phyloP scores from a whole-genome alignment of 2,329 filamentous ascomycete species.

The Aplosporella prunicola region DNA sequence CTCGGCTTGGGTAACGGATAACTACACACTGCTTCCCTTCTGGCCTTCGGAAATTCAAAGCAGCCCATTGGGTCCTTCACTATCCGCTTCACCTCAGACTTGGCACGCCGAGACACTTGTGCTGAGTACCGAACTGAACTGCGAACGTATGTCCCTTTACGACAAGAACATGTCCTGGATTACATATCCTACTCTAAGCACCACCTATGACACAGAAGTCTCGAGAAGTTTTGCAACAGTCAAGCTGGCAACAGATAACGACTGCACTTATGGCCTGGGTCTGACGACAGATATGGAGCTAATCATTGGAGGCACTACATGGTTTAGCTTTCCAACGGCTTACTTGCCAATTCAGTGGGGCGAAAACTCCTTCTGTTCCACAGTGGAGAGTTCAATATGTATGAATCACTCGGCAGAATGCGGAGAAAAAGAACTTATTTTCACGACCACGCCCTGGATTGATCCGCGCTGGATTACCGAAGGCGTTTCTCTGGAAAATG shows the following conservation, averaged over 20 bases:
- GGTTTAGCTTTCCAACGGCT: too few relatives aligned
- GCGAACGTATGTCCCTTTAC: not conserved
- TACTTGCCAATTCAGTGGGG: not conserved
- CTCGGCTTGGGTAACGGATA: slow-evolving; percentile 20
- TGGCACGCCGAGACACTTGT: not conserved
- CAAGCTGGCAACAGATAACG: not conserved
- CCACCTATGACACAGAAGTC: too few relatives aligned
- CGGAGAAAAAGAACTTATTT: not conserved
- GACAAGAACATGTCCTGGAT: not conserved
- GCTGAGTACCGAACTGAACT: not conserved
- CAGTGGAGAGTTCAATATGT: too few relatives aligned
- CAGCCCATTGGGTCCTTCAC: not conserved
- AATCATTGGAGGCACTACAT: too few relatives aligned
- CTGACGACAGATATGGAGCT: too few relatives aligned
- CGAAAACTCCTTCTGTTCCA: not conserved
- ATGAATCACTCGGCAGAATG: not conserved
- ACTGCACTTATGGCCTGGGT: not conserved
- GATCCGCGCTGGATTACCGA: not conserved
- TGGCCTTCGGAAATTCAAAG: slow-evolving; percentile 13
- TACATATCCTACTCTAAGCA: too few relatives aligned
- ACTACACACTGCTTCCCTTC: slow-evolving; percentile 18
- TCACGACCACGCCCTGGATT: not conserved
- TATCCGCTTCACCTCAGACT: not conserved
- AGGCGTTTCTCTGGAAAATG: too few relatives aligned
- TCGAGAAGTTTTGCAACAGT: too few relatives aligned